phyloP scores from a whole-genome alignment of 352 stramenopile species.

The Globisporangium cystogenes region DNA sequence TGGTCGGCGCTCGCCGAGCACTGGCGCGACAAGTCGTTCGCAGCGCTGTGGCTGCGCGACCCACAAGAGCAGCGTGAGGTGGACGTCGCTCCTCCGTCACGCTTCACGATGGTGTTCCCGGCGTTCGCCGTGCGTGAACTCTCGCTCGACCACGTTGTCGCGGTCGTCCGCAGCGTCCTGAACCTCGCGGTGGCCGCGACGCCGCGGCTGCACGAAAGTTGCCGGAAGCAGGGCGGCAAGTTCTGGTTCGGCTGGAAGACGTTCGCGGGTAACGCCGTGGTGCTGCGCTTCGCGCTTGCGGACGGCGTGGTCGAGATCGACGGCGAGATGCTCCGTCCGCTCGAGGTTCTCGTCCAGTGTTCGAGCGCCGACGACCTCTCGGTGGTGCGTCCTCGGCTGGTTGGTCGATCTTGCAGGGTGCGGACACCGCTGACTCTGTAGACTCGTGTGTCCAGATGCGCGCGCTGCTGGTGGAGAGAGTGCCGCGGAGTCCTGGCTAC shows the following conservation, averaged over 20 bases:
- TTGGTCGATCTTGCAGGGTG: background rate
- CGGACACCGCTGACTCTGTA: background rate
- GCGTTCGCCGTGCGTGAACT: conserved; percentile 12
- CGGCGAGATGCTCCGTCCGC: conserved; percentile 13
- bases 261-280: conserved; percentile 36
- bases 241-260: conserved; percentile 44
- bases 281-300: conserved; percentile 23
- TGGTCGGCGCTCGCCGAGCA: conserved; percentile 33
- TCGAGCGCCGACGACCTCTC: conserved; percentile 51
- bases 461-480: conserved; percentile 26
- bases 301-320: conserved; percentile 15
- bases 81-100: conserved; percentile 8
- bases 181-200: conserved; percentile 16
- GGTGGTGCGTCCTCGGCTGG: conserved; percentile 27
- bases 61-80: background rate
- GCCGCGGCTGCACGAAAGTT: conserved; percentile 22
- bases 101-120: conserved; percentile 15
- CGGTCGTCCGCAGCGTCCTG: conserved; percentile 24
- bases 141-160: conserved; percentile 24
- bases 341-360: conserved; percentile 48
- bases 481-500: conserved; percentile 6
- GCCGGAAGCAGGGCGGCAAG: conserved; percentile 35
- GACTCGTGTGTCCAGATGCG: conserved; percentile 33
- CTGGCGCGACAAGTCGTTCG: conserved; percentile 22
- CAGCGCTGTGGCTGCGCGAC: conserved; percentile 18